Evolutionary conservation across 2,329 filamentous ascomycete species (phyloP), one percentile per base, ranked within the genome.

Genomic region (Allantophomopsis cytisporea): DNA sequence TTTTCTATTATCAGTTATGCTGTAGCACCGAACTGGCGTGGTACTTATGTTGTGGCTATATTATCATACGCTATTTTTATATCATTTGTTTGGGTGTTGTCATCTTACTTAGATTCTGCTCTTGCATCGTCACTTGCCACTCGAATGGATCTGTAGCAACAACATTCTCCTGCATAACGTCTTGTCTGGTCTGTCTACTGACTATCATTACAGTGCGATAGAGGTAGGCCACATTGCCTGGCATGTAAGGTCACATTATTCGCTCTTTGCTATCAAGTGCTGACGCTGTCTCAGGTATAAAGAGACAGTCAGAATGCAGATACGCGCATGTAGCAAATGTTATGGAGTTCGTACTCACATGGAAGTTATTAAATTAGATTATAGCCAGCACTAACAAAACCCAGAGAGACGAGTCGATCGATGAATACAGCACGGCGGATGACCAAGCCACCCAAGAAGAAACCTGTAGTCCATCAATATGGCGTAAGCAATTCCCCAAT

Each of bases 321-420:
- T 88, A 88, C 61, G 83, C 80, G 0, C 73, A 76, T 37, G 78
- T 86, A 21, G 83, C 83, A 35, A 84, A 86, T 53, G 62, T 87
- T 31, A 71, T 88, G 34, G 81, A 85, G 77, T 83, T 63, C 59
- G 75, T 64, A 16, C 20, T 18, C 40, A 38, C 12, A n/a, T 40
- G 35, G 35, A 17, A 3, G 11, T 28, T 3, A 12, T 28, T 28
- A 8, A 28, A 28, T 28, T 28, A 28, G 23, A 28, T 12, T 28
- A 12, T 10, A 28, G 3, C 23, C 10, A 8, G 23, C 23, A 28
- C 23, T 28, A 12, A 28, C 23, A 28, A 28, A 12, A 11, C 14
- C 12, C 43, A 78, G 74, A 54, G 73, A 78, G 52, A 76, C 73
- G 7, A 71, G 63, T 15, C 62, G 73, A 32, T 68, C 65, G 11